Percentiles rank a stretch among this genome's conserved stretches.
phyloP scores from a whole-genome alignment of 2,329 filamentous ascomycete genomes.

The Trichoderma asperellum region DNA sequence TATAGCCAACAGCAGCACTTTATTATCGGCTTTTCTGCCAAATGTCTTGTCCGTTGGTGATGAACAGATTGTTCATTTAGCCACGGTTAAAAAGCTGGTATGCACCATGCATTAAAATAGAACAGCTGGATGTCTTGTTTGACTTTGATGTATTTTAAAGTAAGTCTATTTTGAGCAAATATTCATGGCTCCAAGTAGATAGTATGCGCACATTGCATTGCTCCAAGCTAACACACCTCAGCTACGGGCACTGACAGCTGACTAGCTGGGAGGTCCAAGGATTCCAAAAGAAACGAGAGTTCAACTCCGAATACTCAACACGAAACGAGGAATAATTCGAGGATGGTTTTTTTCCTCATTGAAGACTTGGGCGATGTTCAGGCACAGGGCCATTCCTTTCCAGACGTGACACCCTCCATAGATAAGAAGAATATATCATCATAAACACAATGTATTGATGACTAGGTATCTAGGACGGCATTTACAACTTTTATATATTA shows the following conservation, averaged over 20 bases:
- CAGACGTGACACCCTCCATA: background rate
- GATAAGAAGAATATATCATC: background rate
- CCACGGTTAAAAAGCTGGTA: background rate
- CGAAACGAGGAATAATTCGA: background rate
- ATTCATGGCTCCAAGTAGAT: background rate
- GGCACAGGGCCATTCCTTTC: background rate
- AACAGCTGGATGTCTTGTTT: background rate
- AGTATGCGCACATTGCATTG: background rate
- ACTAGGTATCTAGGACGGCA: background rate
- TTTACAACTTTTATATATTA: background rate
- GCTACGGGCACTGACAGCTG: background rate
- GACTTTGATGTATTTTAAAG: background rate
- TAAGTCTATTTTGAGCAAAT: background rate
- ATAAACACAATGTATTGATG: background rate
- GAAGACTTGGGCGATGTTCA: no score
- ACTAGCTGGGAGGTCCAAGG: background rate
- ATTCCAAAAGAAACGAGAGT: background rate
- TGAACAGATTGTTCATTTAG: background rate
- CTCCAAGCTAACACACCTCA: background rate
- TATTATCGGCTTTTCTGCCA: background rate
- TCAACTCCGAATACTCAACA: background rate
- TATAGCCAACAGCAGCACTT: background rate
- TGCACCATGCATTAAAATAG: background rate
- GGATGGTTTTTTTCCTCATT: background rate
- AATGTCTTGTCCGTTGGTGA: background rate